phyloP scores from a whole-genome alignment of 306 rosid genomes.

The Datisca glomerata region DNA sequence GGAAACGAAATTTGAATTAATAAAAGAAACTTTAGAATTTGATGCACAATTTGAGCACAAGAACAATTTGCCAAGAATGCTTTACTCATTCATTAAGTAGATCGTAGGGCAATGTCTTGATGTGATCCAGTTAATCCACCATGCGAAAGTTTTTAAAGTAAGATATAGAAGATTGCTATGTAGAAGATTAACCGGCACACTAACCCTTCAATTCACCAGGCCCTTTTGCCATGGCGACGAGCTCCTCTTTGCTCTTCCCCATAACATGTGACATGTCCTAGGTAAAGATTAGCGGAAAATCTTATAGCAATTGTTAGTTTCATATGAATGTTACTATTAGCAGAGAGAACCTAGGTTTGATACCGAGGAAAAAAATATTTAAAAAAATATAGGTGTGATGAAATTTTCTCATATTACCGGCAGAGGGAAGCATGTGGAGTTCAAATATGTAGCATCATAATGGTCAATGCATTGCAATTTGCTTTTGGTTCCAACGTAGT shows the following conservation, averaged over 20 bases:
- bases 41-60: no score
- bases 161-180: no score
- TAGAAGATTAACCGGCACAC: constrained; percentile 7
- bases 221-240: constrained; percentile 55
- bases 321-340: constrained; percentile 1
- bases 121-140: no score
- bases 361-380: no score
- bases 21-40: no score
- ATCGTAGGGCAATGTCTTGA: no score
- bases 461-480: constrained; percentile 67
- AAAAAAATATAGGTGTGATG: not conserved
- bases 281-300: constrained; percentile 4
- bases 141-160: no score
- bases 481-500: constrained; percentile 72
- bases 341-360: no score
- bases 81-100: no score
- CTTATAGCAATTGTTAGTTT: not conserved
- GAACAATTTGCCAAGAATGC: no score
- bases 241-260: constrained; percentile 82
- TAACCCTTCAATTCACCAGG: constrained; percentile 45
- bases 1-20: no score
- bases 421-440: constrained; percentile 73
- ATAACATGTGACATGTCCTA: constrained; percentile 74
- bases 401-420: constrained; percentile 41
- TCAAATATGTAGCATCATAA: constrained; percentile 63